Evolutionary conservation across 2,329 filamentous ascomycete genomes (phyloP).

Genomic region (Trichoderma lentiforme): DNA sequence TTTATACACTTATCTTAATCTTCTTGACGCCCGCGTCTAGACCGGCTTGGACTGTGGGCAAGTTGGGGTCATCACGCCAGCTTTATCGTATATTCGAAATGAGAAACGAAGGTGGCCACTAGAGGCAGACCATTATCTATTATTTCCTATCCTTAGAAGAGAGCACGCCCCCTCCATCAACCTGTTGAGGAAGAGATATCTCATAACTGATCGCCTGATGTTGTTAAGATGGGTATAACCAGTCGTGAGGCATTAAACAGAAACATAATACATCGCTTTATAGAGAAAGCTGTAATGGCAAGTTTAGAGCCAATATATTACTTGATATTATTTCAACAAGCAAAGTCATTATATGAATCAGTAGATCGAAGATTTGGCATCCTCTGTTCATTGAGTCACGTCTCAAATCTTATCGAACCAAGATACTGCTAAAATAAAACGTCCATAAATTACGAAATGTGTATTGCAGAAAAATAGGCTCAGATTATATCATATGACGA

Average conservation of each 20-base stretch:
- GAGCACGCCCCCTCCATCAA: not conserved
- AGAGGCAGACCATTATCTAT: not conserved
- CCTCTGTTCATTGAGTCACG: not conserved
- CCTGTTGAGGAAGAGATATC: not conserved
- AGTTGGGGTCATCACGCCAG: not conserved
- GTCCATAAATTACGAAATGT: not conserved
- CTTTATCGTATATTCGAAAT: not conserved
- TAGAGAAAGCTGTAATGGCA: no score
- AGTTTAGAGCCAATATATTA: no score
- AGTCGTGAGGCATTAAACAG: not conserved
- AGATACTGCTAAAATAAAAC: not conserved
- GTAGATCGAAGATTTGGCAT: not conserved
- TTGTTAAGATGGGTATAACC: not conserved
- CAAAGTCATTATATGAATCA: not conserved
- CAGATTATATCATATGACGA: not conserved
- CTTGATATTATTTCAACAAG: not conserved
- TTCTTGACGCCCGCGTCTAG: not conserved
- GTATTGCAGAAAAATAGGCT: not conserved
- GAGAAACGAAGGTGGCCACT: not conserved
- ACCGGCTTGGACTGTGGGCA: not conserved
- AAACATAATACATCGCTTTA: not conserved
- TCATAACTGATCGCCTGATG: not conserved
- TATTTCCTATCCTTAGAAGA: not conserved
- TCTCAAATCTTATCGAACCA: not conserved
- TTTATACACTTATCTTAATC: not conserved